These are phyloP conservation scores for Heliosperma pusillum DNA, from an alignment of 148 eudicot genomes.

Conservation along the genomic window DNA sequence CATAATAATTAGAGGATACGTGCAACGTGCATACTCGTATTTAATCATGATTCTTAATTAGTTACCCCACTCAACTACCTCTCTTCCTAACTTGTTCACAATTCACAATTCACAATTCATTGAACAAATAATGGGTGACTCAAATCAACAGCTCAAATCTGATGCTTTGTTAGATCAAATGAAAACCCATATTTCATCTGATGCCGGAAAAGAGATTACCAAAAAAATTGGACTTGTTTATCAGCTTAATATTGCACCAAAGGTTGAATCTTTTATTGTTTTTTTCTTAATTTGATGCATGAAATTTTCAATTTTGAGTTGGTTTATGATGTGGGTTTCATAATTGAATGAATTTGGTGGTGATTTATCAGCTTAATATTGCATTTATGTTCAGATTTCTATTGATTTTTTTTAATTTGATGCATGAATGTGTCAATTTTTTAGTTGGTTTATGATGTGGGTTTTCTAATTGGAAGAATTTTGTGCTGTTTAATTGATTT, in stretches of 20 bases:
- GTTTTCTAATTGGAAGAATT: not conserved
- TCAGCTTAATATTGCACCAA: conserved; percentile 85
- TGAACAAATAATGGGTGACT: conserved; percentile 33
- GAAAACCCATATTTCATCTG: conserved; percentile 78
- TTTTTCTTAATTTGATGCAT: not conserved
- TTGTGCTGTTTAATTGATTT: too few relatives aligned
- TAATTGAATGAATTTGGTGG: not conserved
- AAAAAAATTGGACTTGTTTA: conserved; percentile 78
- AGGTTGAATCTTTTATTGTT: conserved; percentile 30
- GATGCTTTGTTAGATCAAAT: conserved; percentile 81
- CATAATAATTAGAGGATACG: not conserved
- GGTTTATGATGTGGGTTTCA: not conserved
- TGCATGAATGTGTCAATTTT: not conserved
- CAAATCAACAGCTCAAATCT: conserved; percentile 48
- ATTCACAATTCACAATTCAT: conserved; percentile 14
- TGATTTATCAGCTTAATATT: not conserved
- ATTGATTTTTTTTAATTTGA: not conserved
- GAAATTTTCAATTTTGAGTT: not conserved
- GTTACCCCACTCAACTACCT: conserved; percentile 16
- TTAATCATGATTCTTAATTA: conserved; percentile 12
- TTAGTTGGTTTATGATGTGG: not conserved
- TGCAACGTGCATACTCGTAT: too few relatives aligned
- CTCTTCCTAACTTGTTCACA: not conserved
- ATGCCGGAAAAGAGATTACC: conserved; percentile 58
- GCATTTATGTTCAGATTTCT: too few relatives aligned